Base-by-base conservation (phyloP, 371 early-diverging fungal species). In the Apophysomyces variabilis region DNA sequence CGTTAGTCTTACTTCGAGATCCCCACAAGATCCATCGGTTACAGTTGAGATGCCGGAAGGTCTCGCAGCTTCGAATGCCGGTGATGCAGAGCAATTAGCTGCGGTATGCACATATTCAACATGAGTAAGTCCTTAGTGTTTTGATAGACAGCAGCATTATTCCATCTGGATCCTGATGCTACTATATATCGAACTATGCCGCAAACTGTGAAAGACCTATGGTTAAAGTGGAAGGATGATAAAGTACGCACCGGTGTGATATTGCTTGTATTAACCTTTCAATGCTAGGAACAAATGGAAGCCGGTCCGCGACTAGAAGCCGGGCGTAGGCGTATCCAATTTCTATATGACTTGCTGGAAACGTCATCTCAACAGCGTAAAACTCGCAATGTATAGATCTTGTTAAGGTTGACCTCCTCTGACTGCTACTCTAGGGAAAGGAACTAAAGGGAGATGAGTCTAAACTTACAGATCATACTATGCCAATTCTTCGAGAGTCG, bases 131-230 rank as follows among this genome's bases (percentile, higher is more conserved):
- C 3, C 21, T 45, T 32, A 35, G 37, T 38, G 9, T 36, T 16
- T 62, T 39, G 26, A 11, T 62, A 73, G 80, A 84, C 83, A 1
- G 62, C 72, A 36, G 85, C 88, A 38, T 66, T 91, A 2, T 88
- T 82, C 62, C 68, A 71, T 0, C 58, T 91, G 7, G 76, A 72
- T 35, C 73, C 86, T 1, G 61, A 73, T 0, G 71, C 84, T n/a
- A 85, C 89, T 0, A 41, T 86, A 7, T 85, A 89, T 61, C 76
- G 83, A 14, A 71, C 75, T 7, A 68, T 93, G n/a, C 90, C 92
- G 1, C 77, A 83, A 0, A 66, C 80, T 12, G 91, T 82, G 64
- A 84, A 85, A 46, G 89, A 91, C 18, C n/a, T 91, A 4, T 93
- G 93, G 94, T 45, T 74, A 7, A 78, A 75, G 38, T 87, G 86